A percentile compares a stretch with the other conserved stretches of the same genome.
Conservation (phyloP, 148 eudicot species). For the Mesembryanthemum crystallinum region DNA sequence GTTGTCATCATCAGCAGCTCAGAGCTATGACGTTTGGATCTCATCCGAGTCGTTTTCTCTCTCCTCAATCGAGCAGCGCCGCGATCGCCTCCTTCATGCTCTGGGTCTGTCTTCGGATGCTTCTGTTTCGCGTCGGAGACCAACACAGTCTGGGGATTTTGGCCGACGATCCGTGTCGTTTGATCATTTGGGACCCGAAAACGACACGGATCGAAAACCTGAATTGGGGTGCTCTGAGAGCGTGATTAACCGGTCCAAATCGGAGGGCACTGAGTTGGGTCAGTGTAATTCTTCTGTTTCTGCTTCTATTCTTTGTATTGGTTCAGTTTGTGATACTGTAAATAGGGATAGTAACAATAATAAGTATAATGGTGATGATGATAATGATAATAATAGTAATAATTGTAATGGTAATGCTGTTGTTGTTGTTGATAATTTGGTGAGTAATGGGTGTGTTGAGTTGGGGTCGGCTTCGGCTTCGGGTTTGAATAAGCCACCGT, state of each 20-base stretch:
- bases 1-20: not conserved
- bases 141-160: too few species aligned
- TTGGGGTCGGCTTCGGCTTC: conserved; percentile 15
- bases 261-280: conserved; percentile 6
- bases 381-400: conserved; percentile 12
- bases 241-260: conserved; percentile 36
- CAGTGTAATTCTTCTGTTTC: conserved; percentile 25
- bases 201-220: not conserved
- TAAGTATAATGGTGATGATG: conserved; percentile 13
- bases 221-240: conserved; percentile 1
- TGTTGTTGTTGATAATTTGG: conserved; percentile 35
- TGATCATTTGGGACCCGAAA: conserved; percentile 23
- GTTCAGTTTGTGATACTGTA: conserved; percentile 56
- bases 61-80: conserved; percentile 74
- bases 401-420: conserved; percentile 15
- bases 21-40: conserved; percentile 72
- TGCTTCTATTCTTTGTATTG: conserved; percentile 34
- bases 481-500: conserved; percentile 41
- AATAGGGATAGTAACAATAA: conserved; percentile 36
- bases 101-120: conserved; percentile 54
- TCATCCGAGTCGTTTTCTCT: conserved; percentile 67
- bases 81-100: conserved; percentile 53
- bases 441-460: conserved; percentile 20
- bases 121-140: conserved; percentile 42
- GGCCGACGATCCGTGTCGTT: conserved; percentile 45